A percentile compares a stretch with the other conserved stretches of the same genome.
These are phyloP conservation scores for Aspergillus clavatus DNA, from an alignment of 2,329 filamentous ascomycete genomes.

Conservation along the genomic window DNA sequence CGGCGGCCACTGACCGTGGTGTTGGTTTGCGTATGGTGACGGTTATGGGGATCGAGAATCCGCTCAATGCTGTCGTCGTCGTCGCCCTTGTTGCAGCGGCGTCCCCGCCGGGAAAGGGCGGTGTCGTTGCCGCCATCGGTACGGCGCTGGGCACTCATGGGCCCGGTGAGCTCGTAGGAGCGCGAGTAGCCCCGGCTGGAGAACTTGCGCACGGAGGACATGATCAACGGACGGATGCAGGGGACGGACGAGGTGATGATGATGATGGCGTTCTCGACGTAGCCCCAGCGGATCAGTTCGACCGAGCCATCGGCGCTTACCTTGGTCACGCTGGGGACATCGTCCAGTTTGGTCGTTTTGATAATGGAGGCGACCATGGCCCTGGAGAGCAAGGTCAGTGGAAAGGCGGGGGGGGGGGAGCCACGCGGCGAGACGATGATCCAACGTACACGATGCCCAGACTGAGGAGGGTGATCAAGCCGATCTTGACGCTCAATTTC, in stretches of 20 bases:
- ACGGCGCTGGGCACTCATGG: constrained; percentile 17
- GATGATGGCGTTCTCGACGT: constrained; percentile 25
- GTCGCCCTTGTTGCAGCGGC: constrained; percentile 11
- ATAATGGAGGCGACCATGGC: constrained; percentile 31
- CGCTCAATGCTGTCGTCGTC: constrained; percentile 23
- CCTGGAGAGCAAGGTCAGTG: constrained; percentile 3
- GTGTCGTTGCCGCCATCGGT: constrained; percentile 16
- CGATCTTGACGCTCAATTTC: constrained; percentile 25
- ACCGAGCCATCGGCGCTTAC: constrained; percentile 21
- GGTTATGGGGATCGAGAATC: constrained; percentile 18
- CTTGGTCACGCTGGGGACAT: constrained; percentile 25
- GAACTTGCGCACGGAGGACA: constrained; percentile 28
- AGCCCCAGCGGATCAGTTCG: constrained; percentile 29
- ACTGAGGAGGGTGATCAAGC: constrained; percentile 24
- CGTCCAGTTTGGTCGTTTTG: constrained; percentile 26
- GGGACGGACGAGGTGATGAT: constrained; percentile 30
- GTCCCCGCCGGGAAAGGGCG: constrained; percentile 12
- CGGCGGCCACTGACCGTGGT: constrained; percentile 8
- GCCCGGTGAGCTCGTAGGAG: constrained; percentile 26
- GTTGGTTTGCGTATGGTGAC: constrained; percentile 8
- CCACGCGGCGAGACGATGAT: no score
- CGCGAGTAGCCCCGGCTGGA: constrained; percentile 21
- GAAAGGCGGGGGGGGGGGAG: no score
- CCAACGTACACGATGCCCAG: constrained; percentile 25
- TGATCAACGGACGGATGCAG: constrained; percentile 27